Conservation (phyloP, 139 green algal species). For the Ettlia oleoabundans region DNA sequence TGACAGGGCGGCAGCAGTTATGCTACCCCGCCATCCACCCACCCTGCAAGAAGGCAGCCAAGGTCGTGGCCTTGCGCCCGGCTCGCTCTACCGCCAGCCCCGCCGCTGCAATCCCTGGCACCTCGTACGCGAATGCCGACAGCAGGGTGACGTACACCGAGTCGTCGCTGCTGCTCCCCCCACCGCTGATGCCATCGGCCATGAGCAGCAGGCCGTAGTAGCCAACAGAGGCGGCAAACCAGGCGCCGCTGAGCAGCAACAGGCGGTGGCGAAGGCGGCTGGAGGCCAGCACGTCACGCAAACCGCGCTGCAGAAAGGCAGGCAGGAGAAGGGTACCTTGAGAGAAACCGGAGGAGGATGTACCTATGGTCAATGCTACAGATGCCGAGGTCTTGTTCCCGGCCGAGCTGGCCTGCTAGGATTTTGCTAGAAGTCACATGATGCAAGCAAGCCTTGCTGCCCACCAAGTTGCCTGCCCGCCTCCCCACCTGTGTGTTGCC, state of each 20-base stretch:
- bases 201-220: slow-evolving; percentile 32
- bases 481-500: too few species aligned
- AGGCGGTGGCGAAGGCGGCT: slow-evolving; percentile 38
- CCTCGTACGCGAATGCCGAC: slow-evolving; percentile 47
- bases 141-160: slow-evolving; percentile 43
- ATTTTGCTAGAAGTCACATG: too few species aligned
- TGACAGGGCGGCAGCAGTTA: neutral
- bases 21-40: neutral
- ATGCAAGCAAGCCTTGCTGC: too few species aligned
- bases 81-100: slow-evolving; percentile 43
- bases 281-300: slow-evolving; percentile 48
- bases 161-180: neutral
- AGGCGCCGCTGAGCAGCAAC: slow-evolving; percentile 26
- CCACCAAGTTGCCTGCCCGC: too few species aligned
- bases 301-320: slow-evolving; percentile 14
- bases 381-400: too few species aligned
- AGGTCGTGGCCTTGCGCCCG: slow-evolving; percentile 45
- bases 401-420: too few species aligned
- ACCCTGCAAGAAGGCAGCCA: slow-evolving; percentile 42
- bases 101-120: slow-evolving; percentile 32
- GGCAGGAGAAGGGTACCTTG: too few species aligned
- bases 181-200: neutral
- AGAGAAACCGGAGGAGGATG: too few species aligned
- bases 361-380: too few species aligned
- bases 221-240: slow-evolving; percentile 2